phyloP scores from a whole-genome alignment of 2,329 filamentous ascomycete species.

The Alternaria sp. region DNA sequence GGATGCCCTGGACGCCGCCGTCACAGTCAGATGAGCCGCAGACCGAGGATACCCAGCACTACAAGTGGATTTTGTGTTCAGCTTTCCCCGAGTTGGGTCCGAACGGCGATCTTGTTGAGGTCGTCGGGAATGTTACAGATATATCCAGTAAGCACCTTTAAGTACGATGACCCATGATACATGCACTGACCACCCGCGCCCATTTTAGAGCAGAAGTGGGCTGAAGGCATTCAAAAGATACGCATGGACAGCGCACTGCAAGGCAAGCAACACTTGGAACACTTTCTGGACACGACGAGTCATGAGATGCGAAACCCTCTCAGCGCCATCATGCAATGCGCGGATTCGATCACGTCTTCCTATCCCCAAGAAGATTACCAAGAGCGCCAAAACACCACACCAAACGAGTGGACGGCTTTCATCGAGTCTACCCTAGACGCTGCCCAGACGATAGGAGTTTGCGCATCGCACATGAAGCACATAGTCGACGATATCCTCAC shows the following conservation, averaged over 20 bases:
- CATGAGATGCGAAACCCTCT: conserved; percentile 55
- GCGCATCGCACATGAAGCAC: conserved; percentile 53
- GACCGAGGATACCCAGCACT: conserved; percentile 18
- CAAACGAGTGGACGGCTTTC: conserved; percentile 20
- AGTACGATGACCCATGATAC: background rate
- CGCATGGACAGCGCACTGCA: conserved; percentile 40
- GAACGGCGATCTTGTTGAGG: conserved; percentile 32
- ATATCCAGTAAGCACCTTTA: conserved; percentile 27
- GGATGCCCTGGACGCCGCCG: conserved; percentile 42
- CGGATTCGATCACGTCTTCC: conserved; percentile 46
- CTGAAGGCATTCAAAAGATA: conserved; percentile 42
- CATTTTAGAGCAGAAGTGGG: conserved; percentile 40
- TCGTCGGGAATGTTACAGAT: conserved; percentile 47
- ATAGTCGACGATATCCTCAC: conserved; percentile 57
- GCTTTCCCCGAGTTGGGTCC: conserved; percentile 34
- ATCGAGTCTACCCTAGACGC: conserved; percentile 40
- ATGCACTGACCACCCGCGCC: background rate
- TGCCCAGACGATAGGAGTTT: conserved; percentile 52
- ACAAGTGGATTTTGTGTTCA: conserved; percentile 40
- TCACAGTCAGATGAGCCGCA: conserved; percentile 19
- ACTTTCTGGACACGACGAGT: conserved; percentile 45
- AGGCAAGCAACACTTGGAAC: conserved; percentile 42
- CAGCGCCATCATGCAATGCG: conserved; percentile 52
- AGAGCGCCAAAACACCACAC: conserved; percentile 1
- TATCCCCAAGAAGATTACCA: conserved; percentile 22